Evolutionary conservation across 257 asterid genomes (phyloP), one percentile per base, ranked within the genome.

Genomic region (Verbena officinalis): DNA sequence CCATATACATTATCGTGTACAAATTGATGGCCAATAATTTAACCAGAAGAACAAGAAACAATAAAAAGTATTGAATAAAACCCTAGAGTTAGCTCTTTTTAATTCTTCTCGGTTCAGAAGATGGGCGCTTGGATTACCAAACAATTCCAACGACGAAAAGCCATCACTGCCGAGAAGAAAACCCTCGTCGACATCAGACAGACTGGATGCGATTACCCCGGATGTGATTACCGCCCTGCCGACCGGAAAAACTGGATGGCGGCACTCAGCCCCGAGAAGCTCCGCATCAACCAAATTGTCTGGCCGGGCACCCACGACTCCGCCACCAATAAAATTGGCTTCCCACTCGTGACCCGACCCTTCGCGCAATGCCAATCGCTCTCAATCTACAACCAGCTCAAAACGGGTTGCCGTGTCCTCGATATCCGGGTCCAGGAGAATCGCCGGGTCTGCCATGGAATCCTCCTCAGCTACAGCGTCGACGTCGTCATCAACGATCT

Each of bases 241-340:
- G 93, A 93, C 30, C 72, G 86, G 1, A 78, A 77, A 71, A 90
- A 78, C 78, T 94, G 99, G 99, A 88, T 90, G 95, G 59, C 75
- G 51, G 62, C 57, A 22, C 86, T 90, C 4, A 57, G 64, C 14
- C 89, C 84, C 0, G 91, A 77, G 0, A 84, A 64, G 0, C 34
- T 84, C 58, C 71, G 76, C 4, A 46, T 94, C 11, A 60, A 94
- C 65, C 81, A 86, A 62, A 94, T 94, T 14, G 91, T 88, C 0
- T 94, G 97, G 97, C 97, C 97, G 9, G 99, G 97, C 0, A 94
- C 97, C 0, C 96, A 94, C 65, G 96, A 94, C 64, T 94, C 97
- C 17, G 96, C 97, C 15, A 94, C 96, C 4, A 72, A 94, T 78
- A 54, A 84, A 70, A 89, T 92, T 50, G 99, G 97, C 2, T 74